Percentiles rank a stretch among this genome's conserved stretches.
These are phyloP conservation scores for Alloteropsis semialata DNA, from an alignment of 176 grass and related monocot species.

Conservation along the genomic window DNA sequence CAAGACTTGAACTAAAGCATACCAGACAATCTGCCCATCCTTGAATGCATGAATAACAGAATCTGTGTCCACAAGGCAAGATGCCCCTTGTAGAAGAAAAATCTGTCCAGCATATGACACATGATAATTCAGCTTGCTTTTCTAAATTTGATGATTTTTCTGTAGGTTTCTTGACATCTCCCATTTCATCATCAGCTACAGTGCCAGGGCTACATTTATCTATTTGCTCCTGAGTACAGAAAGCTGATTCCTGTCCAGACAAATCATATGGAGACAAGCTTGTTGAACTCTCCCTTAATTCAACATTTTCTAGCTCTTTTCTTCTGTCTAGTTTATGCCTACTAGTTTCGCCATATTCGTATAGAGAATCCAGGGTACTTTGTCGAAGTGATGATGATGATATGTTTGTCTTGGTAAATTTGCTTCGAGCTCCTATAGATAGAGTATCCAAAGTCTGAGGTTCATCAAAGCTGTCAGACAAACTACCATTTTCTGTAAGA, in stretches of 20 bases:
- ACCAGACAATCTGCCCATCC: conserved; percentile 75
- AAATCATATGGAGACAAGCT: conserved; percentile 17
- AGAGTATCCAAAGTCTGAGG: conserved; percentile 1
- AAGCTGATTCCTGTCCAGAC: conserved; percentile 29
- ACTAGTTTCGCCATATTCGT: conserved; percentile 34
- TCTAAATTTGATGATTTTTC: conserved; percentile 22
- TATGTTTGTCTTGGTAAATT: conserved; percentile 5
- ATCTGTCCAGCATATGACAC: conserved; percentile 92
- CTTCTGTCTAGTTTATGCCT: conserved; percentile 18
- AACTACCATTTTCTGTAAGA: conserved; percentile 28
- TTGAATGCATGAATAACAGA: conserved; percentile 95
- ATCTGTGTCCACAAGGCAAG: conserved; percentile 91
- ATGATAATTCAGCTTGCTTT: conserved; percentile 64
- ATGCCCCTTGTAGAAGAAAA: conserved; percentile 79
- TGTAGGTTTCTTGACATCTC: conserved; percentile 9
- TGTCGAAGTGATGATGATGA: conserved; percentile 32
- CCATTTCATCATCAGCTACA: conserved; percentile 29
- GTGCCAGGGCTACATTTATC: conserved; percentile 22
- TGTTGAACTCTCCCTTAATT: conserved; percentile 11
- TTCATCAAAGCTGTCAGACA: conserved; percentile 20
- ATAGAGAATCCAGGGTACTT: conserved; percentile 11
- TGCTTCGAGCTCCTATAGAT: conserved; percentile 20
- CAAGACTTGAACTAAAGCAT: conserved; percentile 22
- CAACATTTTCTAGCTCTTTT: conserved; percentile 13
- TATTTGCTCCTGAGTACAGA: conserved; percentile 36